Evolutionary conservation across 2,329 filamentous ascomycete genomes (phyloP).

Genomic region (Camptophora hylomeconis): DNA sequence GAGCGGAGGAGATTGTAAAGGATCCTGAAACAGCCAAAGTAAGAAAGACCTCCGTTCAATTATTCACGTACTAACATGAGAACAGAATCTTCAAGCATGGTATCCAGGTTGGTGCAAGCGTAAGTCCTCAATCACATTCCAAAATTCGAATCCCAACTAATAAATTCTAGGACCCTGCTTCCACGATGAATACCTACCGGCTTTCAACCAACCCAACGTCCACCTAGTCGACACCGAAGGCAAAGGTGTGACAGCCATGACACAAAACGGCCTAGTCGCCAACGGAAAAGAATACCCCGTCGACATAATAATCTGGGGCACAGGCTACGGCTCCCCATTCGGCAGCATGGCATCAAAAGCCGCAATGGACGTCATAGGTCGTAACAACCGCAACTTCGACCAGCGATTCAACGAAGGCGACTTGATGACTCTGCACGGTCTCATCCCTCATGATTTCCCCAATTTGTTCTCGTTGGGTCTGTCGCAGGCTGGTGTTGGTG

Average conservation of each 20-base stretch:
- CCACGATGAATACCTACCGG: constrained; percentile 44
- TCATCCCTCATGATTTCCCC: constrained; percentile 9
- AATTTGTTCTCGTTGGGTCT: constrained; percentile 13
- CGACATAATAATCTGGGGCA: constrained; percentile 35
- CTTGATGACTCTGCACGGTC: constrained; percentile 12
- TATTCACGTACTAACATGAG: too few species aligned
- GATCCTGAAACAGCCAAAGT: constrained; percentile 37
- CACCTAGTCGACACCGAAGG: constrained; percentile 47
- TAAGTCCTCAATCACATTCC: too few species aligned
- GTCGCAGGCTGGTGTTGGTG: constrained; percentile 10
- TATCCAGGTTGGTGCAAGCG: constrained; percentile 7
- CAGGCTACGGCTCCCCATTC: constrained; percentile 29
- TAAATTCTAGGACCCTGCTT: constrained; percentile 50
- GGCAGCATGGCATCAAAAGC: constrained; percentile 8
- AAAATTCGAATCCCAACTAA: too few species aligned
- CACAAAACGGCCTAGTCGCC: constrained; percentile 34
- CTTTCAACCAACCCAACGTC: constrained; percentile 48
- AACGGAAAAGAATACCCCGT: constrained; percentile 35
- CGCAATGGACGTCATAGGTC: constrained; percentile 18
- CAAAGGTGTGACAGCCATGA: constrained; percentile 36
- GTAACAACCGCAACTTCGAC: constrained; percentile 13
- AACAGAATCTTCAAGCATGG: constrained; percentile 7
- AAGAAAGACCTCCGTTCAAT: too few species aligned
- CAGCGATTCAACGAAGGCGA: constrained; percentile 17
- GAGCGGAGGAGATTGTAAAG: constrained; percentile 39